These are phyloP conservation scores for Pholiota conissans DNA, from an alignment of 768 basidiomycete species.

Conservation along the genomic window DNA sequence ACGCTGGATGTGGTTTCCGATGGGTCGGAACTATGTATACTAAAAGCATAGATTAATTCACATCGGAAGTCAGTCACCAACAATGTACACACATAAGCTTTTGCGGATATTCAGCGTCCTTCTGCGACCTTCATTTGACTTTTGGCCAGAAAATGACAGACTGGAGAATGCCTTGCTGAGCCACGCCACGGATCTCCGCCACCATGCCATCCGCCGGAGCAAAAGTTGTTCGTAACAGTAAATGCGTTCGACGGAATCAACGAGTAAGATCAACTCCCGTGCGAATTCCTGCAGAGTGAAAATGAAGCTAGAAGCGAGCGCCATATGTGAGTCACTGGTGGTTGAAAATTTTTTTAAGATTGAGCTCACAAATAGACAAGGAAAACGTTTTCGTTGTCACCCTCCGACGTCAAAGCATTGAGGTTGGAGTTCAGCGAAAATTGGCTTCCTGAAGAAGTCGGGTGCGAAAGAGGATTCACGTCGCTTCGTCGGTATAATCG, in stretches of 20 bases:
- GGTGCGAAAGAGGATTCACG: constrained; percentile 21
- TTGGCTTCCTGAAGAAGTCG: constrained; percentile 22
- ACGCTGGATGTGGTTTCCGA: constrained; percentile 56
- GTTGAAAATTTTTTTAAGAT: background rate
- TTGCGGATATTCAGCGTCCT: constrained; percentile 22
- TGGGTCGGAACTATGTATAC: constrained; percentile 52
- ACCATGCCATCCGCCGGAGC: constrained; percentile 18
- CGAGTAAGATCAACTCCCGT: constrained; percentile 74
- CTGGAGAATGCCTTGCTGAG: constrained; percentile 11
- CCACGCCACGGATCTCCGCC: constrained; percentile 13
- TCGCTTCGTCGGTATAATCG: constrained; percentile 66
- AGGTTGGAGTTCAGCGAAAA: constrained; percentile 24
- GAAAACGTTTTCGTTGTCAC: constrained; percentile 83
- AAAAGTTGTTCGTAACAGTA: constrained; percentile 62
- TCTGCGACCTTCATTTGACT: constrained; percentile 8
- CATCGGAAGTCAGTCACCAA: background rate
- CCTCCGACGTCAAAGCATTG: constrained; percentile 36
- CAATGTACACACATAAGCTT: constrained; percentile 41
- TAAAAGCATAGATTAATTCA: constrained; percentile 24
- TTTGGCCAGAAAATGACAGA: constrained; percentile 8
- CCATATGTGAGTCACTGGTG: constrained; percentile 1
- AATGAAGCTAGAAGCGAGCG: constrained; percentile 65
- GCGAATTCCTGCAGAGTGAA: constrained; percentile 97
- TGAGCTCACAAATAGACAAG: constrained; percentile 83
- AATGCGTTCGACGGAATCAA: constrained; percentile 83